These are phyloP conservation scores for Ustilago vetiveriae DNA, from an alignment of 1,284 basidiomycete species.

Conservation along the genomic window DNA sequence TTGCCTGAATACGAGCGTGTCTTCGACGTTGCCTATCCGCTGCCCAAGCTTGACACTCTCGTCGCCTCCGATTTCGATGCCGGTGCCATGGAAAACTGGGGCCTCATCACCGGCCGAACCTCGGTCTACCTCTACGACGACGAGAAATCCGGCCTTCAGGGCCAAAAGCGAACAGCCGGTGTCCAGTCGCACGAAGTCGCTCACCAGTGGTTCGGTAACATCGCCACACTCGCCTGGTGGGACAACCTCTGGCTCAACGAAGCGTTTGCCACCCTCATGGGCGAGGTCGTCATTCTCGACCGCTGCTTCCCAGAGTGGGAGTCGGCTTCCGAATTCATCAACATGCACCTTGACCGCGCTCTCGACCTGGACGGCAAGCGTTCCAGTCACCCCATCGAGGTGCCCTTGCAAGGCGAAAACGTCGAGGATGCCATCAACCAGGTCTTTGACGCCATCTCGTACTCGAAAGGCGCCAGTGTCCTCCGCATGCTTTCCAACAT, in stretches of 20 bases:
- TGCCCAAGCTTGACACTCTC: slow-evolving; percentile 76
- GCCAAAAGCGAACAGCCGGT: slow-evolving; percentile 81
- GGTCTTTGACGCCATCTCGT: slow-evolving; percentile 65
- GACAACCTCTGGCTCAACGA: slow-evolving; percentile 71
- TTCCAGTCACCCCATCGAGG: slow-evolving; percentile 94
- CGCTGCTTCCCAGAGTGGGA: slow-evolving; percentile 71
- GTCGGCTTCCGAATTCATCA: slow-evolving; percentile 71
- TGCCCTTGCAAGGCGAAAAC: slow-evolving; percentile 71
- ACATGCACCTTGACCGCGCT: slow-evolving; percentile 72
- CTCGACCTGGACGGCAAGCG: slow-evolving; percentile 85
- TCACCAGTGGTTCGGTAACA: slow-evolving; percentile 79
- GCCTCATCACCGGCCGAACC: slow-evolving; percentile 89
- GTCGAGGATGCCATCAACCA: slow-evolving; percentile 65
- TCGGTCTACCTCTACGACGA: slow-evolving; percentile 84
- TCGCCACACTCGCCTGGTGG: slow-evolving; percentile 95
- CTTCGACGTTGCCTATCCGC: slow-evolving; percentile 87
- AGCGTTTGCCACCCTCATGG: slow-evolving; percentile 86
- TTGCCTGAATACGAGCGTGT: slow-evolving; percentile 90
- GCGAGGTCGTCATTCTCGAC: slow-evolving; percentile 89
- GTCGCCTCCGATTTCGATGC: slow-evolving; percentile 80
- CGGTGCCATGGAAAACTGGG: slow-evolving; percentile 89
- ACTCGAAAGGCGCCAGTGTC: slow-evolving; percentile 73
- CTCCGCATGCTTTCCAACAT: slow-evolving; percentile 84
- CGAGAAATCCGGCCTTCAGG: slow-evolving; percentile 77
- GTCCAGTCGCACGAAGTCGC: slow-evolving; percentile 80